Base-by-base conservation (phyloP, 2,329 filamentous ascomycete genomes). In the Phaeoacremonium minimum region DNA sequence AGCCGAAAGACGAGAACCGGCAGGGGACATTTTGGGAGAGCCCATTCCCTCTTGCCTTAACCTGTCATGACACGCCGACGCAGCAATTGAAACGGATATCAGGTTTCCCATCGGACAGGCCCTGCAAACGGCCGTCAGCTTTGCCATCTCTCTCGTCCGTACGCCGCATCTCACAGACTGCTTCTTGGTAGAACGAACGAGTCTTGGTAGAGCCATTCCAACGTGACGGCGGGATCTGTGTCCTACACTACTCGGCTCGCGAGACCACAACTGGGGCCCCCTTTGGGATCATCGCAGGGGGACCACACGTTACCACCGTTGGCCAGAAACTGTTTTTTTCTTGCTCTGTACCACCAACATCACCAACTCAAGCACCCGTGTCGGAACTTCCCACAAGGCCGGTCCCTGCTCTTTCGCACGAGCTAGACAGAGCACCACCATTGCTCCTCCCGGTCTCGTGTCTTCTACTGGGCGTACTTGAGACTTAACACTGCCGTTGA, bases 191-290 rank as follows among this genome's bases (percentile, higher is more conserved):
- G 45, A 46, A 43, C 46, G 48, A 49, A 57, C 58, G 56, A 52
- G 47, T 58, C 55, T 45, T 46, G 41, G 43, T 45, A 44, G 42
- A 48, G 47, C 48, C 49, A 49, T 49, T 52, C 50, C n/a, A 52
- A 57, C 50, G 55, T 56, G 52, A 56, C 56, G 53, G 56, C 60
- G 50, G 52, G 52, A 58, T 59, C 56, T 56, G 42, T 58, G 61
- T 62, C 47, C 50, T 55, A 64, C 61, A 46, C 47, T 46, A 52
- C 56, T 57, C 56, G 56, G 53, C 45, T 57, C 58, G 56, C 53
- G 52, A 60, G 52, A 53, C 50, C 55, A 16, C 14, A 20, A 28
- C 18, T 22, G 34, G 28, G 26, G 22, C 22, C 22, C 22, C 22
- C 22, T n/a, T 26, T 9, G 22, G n/a, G n/a, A n/a, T n/a, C n/a